Evolutionary conservation across 495 filamentous ascomycete species (phyloP), one percentile per base, ranked within the genome.

Genomic region (Clohesyomyces aquaticus): DNA sequence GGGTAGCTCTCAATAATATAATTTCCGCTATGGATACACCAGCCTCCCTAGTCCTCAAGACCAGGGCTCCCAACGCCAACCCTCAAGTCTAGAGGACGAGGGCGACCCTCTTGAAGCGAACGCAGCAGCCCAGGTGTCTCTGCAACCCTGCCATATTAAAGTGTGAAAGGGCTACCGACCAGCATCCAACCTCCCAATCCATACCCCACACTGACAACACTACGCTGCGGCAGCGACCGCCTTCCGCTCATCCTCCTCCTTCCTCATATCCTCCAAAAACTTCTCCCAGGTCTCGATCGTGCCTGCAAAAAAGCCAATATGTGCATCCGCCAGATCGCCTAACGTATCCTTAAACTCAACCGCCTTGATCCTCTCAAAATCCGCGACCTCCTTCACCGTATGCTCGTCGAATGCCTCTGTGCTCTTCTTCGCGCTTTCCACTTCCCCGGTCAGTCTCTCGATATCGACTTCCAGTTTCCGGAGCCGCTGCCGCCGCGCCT

Each of bases 341-440:
- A 98, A 80, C 52, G 91, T 91, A 66, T 89, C 85, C 69, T 90
- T 90, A 75, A 98, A 93, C 79, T 98, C 94, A 55, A 88, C 81
- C 26, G 88, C 85, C 77, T 98, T 98, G 82, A 98, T 96, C 45
- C 92, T 84, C 78, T 98, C 94, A 73, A 98, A 98, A 73, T 96
- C 93, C 14, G 80, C 85, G 1, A 96, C 90, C 78, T 98, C 94
- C 51, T 87, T 87, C 8, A 97, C 86, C 22, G 96, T 92, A 77
- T 97, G 91, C 68, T 96, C 91, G 74, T 95, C 94, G 65, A 98
- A 98, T 70, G 85, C 86, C 70, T 97, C 91, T 1, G 86, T 88
- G 12, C 86, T 87, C 61, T 84, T 87, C 75, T 89, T 90, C 29
- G 95, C 91, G 2, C 85, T 82, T 72, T 98, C 94, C 1, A 94